phyloP scores from a whole-genome alignment of 306 rosid species.

The Astragalus membranaceus region DNA sequence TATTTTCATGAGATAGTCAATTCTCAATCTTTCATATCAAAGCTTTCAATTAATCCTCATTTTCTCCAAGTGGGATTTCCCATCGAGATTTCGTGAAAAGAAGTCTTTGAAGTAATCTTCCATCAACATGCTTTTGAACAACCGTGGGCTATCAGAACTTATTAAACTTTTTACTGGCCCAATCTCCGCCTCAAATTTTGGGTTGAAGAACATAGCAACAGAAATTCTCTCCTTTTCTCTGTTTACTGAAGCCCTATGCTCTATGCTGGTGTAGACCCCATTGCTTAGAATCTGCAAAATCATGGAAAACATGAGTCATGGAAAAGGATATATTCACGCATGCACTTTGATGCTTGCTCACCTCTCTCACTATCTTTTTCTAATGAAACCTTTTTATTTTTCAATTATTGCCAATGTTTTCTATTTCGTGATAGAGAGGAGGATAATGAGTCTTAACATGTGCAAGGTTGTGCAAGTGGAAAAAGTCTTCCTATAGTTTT shows the following conservation, averaged over 20 bases:
- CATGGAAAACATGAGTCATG: background rate
- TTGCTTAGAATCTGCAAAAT: slow-evolving; percentile 64
- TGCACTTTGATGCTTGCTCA: too few relatives aligned
- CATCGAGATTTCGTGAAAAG: slow-evolving; percentile 46
- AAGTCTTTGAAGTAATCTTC: slow-evolving; percentile 46
- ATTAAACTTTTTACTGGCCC: slow-evolving; percentile 35
- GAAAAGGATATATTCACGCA: background rate
- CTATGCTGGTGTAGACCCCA: slow-evolving; percentile 62
- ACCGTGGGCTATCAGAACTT: slow-evolving; percentile 36
- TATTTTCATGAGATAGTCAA: background rate
- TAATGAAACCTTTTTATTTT: too few relatives aligned
- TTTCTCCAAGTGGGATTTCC: slow-evolving; percentile 56
- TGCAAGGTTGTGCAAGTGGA: too few relatives aligned
- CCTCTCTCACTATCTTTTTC: too few relatives aligned
- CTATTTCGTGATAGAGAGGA: too few relatives aligned
- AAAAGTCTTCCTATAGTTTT: too few relatives aligned
- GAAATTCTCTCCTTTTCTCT: slow-evolving; percentile 62
- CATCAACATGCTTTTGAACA: slow-evolving; percentile 42
- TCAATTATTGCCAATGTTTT: too few relatives aligned
- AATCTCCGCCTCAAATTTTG: slow-evolving; percentile 57
- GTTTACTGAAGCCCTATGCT: slow-evolving; percentile 65
- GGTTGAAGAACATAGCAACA: slow-evolving; percentile 53
- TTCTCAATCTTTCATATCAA: background rate
- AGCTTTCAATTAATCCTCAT: slow-evolving; percentile 38
- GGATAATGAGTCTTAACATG: too few relatives aligned